Evolutionary conservation across 108 stramenopile species (phyloP), one percentile per base, ranked within the genome.

Genomic region (Schizochytrium sp.): DNA sequence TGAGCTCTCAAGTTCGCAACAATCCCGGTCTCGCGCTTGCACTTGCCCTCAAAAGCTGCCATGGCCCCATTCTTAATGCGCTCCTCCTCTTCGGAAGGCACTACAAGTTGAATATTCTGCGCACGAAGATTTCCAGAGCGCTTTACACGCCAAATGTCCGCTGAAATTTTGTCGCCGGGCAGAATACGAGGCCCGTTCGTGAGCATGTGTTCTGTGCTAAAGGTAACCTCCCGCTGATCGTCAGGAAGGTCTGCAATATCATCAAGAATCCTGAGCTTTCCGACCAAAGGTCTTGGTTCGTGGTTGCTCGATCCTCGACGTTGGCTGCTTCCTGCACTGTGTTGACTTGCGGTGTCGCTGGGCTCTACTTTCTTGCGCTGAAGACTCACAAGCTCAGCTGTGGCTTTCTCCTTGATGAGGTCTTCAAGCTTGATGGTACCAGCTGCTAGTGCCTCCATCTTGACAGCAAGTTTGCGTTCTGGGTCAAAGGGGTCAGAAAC

Each of bases 371-470:
- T 69, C 44, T 69, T 69, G 28, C 64, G 64, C 64, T 69, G 64
- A 38, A 69, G 28, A 15, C 64, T 69, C 10, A 69, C 7, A 8
- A 69, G 28, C 64, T 69, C 64, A 5, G 76, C 76, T 0, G 5
- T 10, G 15, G 76, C 76, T 40, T 83, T 83, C 55, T 83, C 76
- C 13, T 55, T 10, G 47, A 83, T 10, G 50, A 83, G 76, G 15
- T 83, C 76, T 50, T 83, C 76, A 28, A 83, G 53, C 76, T 83
- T 49, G 76, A 83, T 55, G 76, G 45, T 40, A 19, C 76, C 76
- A 2, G 76, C 76, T 5, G 76, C 50, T 13, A 83, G 76, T 38
- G 47, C 76, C 55, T 83, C 53, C 10, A 83, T 83, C 15, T 83
- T 55, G 76, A 55, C 47, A 10, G 76, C 76, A 28, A 83, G 49